A percentile compares a stretch with the other conserved stretches of the same genome.
phyloP scores from a whole-genome alignment of 129 eudicot genomes.

The sunflower (Helianthus annuus) region HanXRQr2.0-SUNRISE NC_035437.2:87715190-87715689 shows the following conservation, averaged over 20 bases:
- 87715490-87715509: background rate
- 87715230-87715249: slow-evolving; percentile 98
- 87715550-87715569: no score
- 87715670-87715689: slow-evolving; percentile 6
- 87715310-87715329: slow-evolving; percentile 24
- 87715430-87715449: background rate
- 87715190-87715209: slow-evolving; percentile 92
- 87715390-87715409: slow-evolving; percentile 90
- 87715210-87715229: slow-evolving; percentile 83
- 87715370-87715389: slow-evolving; percentile 86
- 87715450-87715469: background rate
- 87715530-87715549: no score
- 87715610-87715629: no score
- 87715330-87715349: slow-evolving; percentile 91
- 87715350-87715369: slow-evolving; percentile 87
- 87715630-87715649: no score
- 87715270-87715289: slow-evolving; percentile 5
- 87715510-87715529: no score
- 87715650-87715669: no score
- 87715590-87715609: no score
- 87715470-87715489: slow-evolving; percentile 10
- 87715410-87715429: slow-evolving; percentile 79
- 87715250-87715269: slow-evolving; percentile 48
- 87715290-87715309: slow-evolving; percentile 8
- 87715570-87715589: no score